phyloP scores from a whole-genome alignment of 176 grass and related monocot species.

The Triticum aestivum region IWGSC_CS_RefSeq_v2.1 NC_057798.1:66315967-66316466 shows the following conservation, averaged over 20 bases:
- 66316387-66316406: neutral
- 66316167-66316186: neutral
- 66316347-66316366: neutral
- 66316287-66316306: neutral
- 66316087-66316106: no score
- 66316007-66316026: no score
- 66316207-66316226: neutral
- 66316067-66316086: no score
- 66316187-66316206: neutral
- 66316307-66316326: neutral
- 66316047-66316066: no score
- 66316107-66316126: neutral
- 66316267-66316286: neutral
- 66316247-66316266: neutral
- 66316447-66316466: neutral
- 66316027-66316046: no score
- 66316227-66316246: no score
- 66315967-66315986: no score
- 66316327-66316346: slow-evolving; percentile 2
- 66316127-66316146: neutral
- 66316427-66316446: neutral
- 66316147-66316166: neutral
- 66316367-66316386: neutral
- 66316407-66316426: neutral
- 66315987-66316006: no score